Evolutionary conservation across 495 filamentous ascomycete genomes (phyloP).

Genomic region (Neurospora terricola): DNA sequence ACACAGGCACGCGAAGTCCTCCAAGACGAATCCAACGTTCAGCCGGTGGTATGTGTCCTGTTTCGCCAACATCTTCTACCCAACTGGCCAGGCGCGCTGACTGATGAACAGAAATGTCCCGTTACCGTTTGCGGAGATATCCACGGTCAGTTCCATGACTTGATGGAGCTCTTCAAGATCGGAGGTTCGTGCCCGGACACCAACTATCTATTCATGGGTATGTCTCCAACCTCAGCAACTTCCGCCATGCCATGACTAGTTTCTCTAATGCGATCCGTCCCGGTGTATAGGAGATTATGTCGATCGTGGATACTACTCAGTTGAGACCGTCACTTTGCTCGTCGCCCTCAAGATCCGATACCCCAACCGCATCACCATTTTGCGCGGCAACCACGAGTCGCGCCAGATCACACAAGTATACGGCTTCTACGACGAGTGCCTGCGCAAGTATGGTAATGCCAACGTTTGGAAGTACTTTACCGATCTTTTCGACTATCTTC

Average conservation of each 20-base stretch:
- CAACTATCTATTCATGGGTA: conserved; percentile 94
- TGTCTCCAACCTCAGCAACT: conserved; percentile 13
- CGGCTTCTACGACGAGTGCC: conserved; percentile 95
- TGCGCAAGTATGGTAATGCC: conserved; percentile 95
- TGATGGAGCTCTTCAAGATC: conserved; percentile 93
- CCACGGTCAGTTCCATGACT: conserved; percentile 86
- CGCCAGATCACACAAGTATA: conserved; percentile 97
- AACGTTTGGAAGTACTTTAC: conserved; percentile 99
- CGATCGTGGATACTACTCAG: conserved; percentile 93
- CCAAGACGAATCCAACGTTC: conserved; percentile 95
- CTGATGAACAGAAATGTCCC: conserved; percentile 64
- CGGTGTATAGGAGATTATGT: conserved; percentile 71
- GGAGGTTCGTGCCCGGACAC: conserved; percentile 86
- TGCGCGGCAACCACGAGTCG: conserved; percentile 94
- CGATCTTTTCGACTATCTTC: conserved; percentile 97
- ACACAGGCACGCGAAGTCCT: conserved; percentile 85
- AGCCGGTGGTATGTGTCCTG: conserved; percentile 76
- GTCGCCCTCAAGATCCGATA: conserved; percentile 95
- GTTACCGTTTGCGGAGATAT: conserved; percentile 92
- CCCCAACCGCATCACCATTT: conserved; percentile 90
- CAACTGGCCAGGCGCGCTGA: conserved; percentile 2
- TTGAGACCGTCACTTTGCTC: conserved; percentile 89
- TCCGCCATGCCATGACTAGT: background rate
- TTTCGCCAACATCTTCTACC: background rate
- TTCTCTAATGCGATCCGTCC: background rate